Evolutionary conservation across 2,329 filamentous ascomycete genomes (phyloP), one percentile per base, ranked within the genome.

Genomic region (Fusarium algeriense): DNA sequence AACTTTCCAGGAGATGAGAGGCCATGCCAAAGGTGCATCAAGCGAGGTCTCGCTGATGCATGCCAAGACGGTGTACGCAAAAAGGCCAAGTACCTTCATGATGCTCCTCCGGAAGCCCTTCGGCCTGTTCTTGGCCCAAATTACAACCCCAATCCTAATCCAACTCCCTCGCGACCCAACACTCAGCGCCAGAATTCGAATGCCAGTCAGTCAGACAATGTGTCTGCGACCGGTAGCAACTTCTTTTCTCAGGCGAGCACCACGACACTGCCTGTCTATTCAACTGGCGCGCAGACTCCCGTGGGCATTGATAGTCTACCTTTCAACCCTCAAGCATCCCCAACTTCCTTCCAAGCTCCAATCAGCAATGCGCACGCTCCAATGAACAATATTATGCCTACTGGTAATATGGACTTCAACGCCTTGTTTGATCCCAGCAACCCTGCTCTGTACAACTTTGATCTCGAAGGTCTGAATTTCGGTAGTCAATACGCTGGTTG

Each of bases 81-180:
- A 83, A 99, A 98, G 87, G 96, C 96, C 56, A 99, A 99, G 81
- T 99, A 99, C 81, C 92, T 99, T 61, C 95, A 98, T 78, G 96
- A 98, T 86, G 94, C 95, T 30, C 95, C 95, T 38, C 90, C 94
- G 56, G 94, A 97, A 80, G 94, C 94, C 48, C 86, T 98, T 69
- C 89, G 95, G 78, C 93, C 95, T n/a, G 94, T 96, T 44, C 87
- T 96, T 50, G 91, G 91, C 8, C 89, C 91, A 34, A 90, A 87
- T 69, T 92, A 89, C 76, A 93, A 92, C 77, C 88, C 87, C 78
- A 85, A 80, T 80, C 82, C 82, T 75, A 80, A 80, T 81, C 82
- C 81, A 76, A 79, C 84, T 78, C 82, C 83, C 6, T 82, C 83
- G 73, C 79, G 83, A 43, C 78, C 82, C 26, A 85, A 85, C 75